Conservation (phyloP, 768 basidiomycete species). For the Russula vinacea region DNA sequence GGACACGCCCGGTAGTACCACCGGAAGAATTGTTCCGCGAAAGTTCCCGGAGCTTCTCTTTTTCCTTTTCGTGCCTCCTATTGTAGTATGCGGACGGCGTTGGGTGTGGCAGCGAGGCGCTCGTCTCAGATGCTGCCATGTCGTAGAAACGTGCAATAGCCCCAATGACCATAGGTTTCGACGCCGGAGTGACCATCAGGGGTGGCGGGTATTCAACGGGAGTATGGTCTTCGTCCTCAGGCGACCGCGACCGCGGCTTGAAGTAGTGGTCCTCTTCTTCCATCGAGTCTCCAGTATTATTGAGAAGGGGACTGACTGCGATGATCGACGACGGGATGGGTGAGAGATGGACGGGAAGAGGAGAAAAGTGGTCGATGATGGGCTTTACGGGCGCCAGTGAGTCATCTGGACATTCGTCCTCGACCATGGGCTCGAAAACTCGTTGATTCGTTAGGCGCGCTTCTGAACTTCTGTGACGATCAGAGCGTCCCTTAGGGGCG, state of each 20-base stretch:
- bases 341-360: conserved; percentile 30
- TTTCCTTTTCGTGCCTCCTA: conserved; percentile 29
- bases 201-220: conserved; percentile 22
- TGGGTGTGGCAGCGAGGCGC: conserved; percentile 28
- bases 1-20: conserved; percentile 22
- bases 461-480: conserved; percentile 22
- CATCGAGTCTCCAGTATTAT: background rate
- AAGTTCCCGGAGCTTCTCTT: conserved; percentile 29
- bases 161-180: conserved; percentile 26
- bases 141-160: conserved; percentile 28
- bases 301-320: conserved; percentile 28
- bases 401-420: conserved; percentile 24
- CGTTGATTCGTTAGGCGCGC: conserved; percentile 13
- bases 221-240: conserved; percentile 22
- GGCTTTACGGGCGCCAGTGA: conserved; percentile 8
- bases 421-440: conserved; percentile 25
- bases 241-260: conserved; percentile 8
- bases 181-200: conserved; percentile 8
- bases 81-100: conserved; percentile 28
- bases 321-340: conserved; percentile 19
- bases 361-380: conserved; percentile 27
- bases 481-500: conserved; percentile 21
- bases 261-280: conserved; percentile 25
- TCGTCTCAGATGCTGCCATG: conserved; percentile 20
- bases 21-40: conserved; percentile 30